Conservation (phyloP, 169 alveolate species). For the Plasmodium adleri region DNA sequence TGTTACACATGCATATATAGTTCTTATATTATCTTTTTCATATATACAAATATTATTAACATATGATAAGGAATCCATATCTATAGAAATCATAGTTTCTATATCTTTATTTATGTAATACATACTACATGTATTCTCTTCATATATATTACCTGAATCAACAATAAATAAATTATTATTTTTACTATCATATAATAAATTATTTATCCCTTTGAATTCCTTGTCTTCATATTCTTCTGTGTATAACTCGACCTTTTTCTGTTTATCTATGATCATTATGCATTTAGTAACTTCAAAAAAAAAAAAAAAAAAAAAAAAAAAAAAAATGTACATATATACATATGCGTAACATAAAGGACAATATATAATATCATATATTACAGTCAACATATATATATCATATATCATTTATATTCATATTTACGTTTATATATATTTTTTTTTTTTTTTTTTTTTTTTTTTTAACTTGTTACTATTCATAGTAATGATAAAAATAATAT, state of each 20-base stretch:
- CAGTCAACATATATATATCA: background rate
- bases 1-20: slow-evolving; percentile 58
- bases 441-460: background rate
- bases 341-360: slow-evolving; percentile 10
- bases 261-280: slow-evolving; percentile 52
- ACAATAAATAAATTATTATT: slow-evolving; percentile 42
- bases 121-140: slow-evolving; percentile 65
- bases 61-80: slow-evolving; percentile 26
- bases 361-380: slow-evolving; percentile 2
- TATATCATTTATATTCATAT: no score
- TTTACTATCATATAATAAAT: slow-evolving; percentile 36
- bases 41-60: slow-evolving; percentile 63
- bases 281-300: slow-evolving; percentile 38
- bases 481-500: slow-evolving; percentile 2
- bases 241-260: slow-evolving; percentile 51
- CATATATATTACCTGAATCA: slow-evolving; percentile 69
- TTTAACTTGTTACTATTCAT: background rate
- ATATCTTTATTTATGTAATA: slow-evolving; percentile 72
- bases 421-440: no score
- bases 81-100: slow-evolving; percentile 57
- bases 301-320: background rate
- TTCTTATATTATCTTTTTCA: slow-evolving; percentile 19
- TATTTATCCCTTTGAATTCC: slow-evolving; percentile 24
- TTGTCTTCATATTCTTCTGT: slow-evolving; percentile 61
- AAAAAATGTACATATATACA: background rate